Percentiles rank a stretch among this genome's conserved stretches.
Evolutionary conservation across 768 basidiomycete species (phyloP).

Genomic region (Clitopilus passeckerianus): DNA sequence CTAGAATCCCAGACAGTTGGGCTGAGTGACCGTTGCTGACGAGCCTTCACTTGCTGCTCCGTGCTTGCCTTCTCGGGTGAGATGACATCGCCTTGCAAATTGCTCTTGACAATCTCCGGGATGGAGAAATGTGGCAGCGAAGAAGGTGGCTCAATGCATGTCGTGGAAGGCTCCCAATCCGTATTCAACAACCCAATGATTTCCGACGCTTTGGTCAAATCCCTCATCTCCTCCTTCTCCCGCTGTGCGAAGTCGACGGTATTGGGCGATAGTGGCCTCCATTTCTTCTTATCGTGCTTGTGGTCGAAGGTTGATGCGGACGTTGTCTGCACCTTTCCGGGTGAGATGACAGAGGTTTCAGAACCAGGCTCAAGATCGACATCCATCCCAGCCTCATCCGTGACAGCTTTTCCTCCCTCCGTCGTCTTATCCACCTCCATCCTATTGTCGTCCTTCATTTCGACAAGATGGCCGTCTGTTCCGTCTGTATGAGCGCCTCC

Average conservation of each 20-base stretch:
- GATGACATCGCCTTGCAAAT: constrained; percentile 3
- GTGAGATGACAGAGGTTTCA: too few species aligned
- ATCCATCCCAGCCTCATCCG: constrained; percentile 12
- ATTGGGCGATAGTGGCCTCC: constrained; percentile 28
- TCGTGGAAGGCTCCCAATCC: neutral
- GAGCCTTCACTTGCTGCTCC: neutral
- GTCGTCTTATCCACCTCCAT: constrained; percentile 10
- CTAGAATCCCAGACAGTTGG: constrained; percentile 47
- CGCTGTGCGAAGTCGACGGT: constrained; percentile 79
- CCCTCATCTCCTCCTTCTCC: constrained; percentile 88
- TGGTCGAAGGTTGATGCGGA: neutral
- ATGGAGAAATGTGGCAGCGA: neutral
- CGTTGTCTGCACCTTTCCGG: too few species aligned
- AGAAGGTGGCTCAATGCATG: neutral
- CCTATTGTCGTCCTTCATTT: constrained; percentile 14
- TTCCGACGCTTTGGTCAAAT: constrained; percentile 78
- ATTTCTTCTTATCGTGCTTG: neutral
- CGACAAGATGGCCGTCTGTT: constrained; percentile 32
- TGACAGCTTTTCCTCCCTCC: constrained; percentile 5
- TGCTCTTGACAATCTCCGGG: constrained; percentile 5
- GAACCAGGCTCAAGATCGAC: constrained; percentile 11
- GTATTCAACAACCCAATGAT: constrained; percentile 27
- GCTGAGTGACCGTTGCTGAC: constrained; percentile 14
- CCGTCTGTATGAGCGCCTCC: constrained; percentile 35
- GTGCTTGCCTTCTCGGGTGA: neutral